Conservation (phyloP, 2,329 filamentous ascomycete genomes). For the Xylaria arbuscula region DNA sequence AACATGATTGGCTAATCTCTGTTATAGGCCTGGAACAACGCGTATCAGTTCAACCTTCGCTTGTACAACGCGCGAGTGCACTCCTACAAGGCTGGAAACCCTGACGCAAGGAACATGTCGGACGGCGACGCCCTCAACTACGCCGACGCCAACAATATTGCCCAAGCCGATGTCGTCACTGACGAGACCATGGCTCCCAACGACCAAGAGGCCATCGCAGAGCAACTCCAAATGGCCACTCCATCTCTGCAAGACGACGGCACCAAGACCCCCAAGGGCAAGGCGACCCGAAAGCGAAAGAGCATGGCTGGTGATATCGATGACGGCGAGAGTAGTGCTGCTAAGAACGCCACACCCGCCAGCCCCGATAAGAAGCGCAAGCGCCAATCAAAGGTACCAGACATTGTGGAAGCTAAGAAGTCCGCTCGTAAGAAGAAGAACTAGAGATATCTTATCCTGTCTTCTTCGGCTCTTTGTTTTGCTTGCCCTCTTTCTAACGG, state of each 20-base stretch:
- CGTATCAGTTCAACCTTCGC: constrained; percentile 74
- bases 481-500: constrained; percentile 30
- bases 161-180: constrained; percentile 63
- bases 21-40: constrained; percentile 69
- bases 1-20: constrained; percentile 28
- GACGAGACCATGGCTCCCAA: constrained; percentile 57
- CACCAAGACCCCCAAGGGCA: constrained; percentile 68
- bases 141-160: constrained; percentile 67
- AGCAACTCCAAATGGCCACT: constrained; percentile 65
- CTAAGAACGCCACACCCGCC: constrained; percentile 56
- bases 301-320: constrained; percentile 60
- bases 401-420: constrained; percentile 70
- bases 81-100: constrained; percentile 72
- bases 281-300: constrained; percentile 68
- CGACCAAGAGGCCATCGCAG: constrained; percentile 68
- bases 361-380: constrained; percentile 74
- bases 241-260: constrained; percentile 53
- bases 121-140: constrained; percentile 71
- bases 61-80: constrained; percentile 74
- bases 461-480: constrained; percentile 21
- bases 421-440: constrained; percentile 67
- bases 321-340: constrained; percentile 55
- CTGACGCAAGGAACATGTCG: constrained; percentile 67
- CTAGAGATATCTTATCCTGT: constrained; percentile 50
- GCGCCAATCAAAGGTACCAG: constrained; percentile 66